Evolutionary conservation across 192 early-diverging fungal genomes (phyloP), one percentile per base, ranked within the genome.

Genomic region (Backusella circina): DNA sequence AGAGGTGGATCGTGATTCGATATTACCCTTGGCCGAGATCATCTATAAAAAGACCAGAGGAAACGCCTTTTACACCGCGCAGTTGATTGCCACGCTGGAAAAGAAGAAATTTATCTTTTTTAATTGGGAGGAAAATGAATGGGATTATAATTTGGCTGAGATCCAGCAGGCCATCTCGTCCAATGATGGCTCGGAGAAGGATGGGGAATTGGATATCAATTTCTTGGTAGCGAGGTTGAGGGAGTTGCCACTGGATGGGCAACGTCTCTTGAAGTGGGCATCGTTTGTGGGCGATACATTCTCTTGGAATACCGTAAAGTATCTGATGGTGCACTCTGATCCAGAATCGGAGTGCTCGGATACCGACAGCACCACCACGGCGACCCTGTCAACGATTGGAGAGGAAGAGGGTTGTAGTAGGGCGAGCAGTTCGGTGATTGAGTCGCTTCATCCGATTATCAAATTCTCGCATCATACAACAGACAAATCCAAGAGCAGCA

Each of bases 41-140:
- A 57, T 80, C 1, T 77, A 77, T 31, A 74, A 54, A 35, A 76
- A 76, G n/a, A 80, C 79, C 1, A 61, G 71, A 15, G 79, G 79
- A 23, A 80, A 80, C 39, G 69, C 79, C n/a, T 76, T 80, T 54
- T 80, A 80, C 32, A 70, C 67, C 13, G 47, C 69, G 6, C 79
- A 80, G 31, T 32, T 80, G 8, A 50, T 80, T 12, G 37, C 51
- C 12, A 65, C 75, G 2, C 64, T 76, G 65, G 72, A 73, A 26
- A 80, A 77, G 65, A 76, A 80, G 65, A 72, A 76, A 10, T 50
- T 80, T 7, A 80, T 80, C 16, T 80, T 77, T 35, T 80, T 80
- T 54, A 64, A 80, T 54, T 80, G 79, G 79, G 70, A 76, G n/a
- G 71, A 72, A 39, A 80, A 80, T 3, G 50, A 77, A 66, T 80